Percentiles rank a stretch among this genome's conserved stretches.
Evolutionary conservation across 768 basidiomycete genomes (phyloP).

Genomic region (Trametes coccinea): DNA sequence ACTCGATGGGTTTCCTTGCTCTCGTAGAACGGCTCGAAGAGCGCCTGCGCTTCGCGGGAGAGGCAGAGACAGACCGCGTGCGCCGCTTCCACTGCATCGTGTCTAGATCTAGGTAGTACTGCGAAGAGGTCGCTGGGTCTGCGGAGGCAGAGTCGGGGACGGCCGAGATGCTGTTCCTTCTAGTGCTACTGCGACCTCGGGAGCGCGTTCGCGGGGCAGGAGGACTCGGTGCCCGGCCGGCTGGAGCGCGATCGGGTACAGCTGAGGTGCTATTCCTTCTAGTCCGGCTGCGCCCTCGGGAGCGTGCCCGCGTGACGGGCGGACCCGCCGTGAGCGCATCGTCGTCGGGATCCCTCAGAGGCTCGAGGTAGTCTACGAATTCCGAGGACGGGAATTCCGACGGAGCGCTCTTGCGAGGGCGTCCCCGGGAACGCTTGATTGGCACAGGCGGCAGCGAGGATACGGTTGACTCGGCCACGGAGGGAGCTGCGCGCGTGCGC

Average conservation of each 20-base stretch:
- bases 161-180: background rate
- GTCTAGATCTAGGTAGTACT: conserved; percentile 14
- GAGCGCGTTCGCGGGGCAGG: too few species aligned
- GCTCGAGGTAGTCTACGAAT: conserved; percentile 10
- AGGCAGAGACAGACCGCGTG: background rate
- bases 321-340: background rate
- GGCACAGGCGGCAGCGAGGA: background rate
- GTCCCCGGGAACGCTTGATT: conserved; percentile 8
- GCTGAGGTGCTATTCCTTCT: conserved; percentile 11
- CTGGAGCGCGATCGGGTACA: background rate
- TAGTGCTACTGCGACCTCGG: too few species aligned
- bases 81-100: conserved; percentile 16
- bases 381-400: background rate
- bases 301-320: background rate
- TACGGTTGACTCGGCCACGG: background rate
- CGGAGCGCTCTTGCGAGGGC: conserved; percentile 12
- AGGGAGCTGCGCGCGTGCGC: background rate
- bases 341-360: conserved; percentile 5
- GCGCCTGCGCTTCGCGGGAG: conserved; percentile 1
- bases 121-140: background rate
- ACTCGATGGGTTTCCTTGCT: background rate
- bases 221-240: background rate
- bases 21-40: background rate
- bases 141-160: background rate
- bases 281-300: background rate